Base-by-base conservation (phyloP, 192 early-diverging fungal genomes). In the Radiomyces spectabilis region DNA sequence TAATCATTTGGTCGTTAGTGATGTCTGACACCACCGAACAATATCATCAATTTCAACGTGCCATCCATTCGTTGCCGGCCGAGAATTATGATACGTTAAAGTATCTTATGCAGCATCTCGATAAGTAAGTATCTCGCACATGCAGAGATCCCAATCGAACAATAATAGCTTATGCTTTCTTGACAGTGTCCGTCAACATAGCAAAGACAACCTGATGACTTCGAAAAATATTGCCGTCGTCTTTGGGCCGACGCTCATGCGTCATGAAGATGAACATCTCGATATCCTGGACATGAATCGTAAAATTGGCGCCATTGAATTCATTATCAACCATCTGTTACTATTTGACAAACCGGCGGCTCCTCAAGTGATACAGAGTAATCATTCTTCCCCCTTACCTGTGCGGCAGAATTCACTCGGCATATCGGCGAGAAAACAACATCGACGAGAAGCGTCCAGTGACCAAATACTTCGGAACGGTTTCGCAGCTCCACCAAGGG, bases 171-270 rank as follows among this genome's bases (percentile, higher is more conserved):
- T 38, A 34, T 37, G 44, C 46, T 42, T 43, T 41, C 26, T 49
- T 25, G 15, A 13, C 30, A 58, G 79, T 5, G 84, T 97, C 8
- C 73, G 79, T 6, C 54, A 80, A 39, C 48, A 73, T 18, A 77
- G 79, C 37, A 55, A 63, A n/a, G 68, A 78, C 18, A 98, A 98
- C 72, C 77, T 91, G 43, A 98, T 98, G 95, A 84, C 79, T 2
- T 63, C 91, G 34, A 89, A 91, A 62, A 98, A 96, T 43, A 58
- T 98, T 32, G 80, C 90, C 15, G 92, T 95, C 16, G 91, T 98
- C 24, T 95, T 98, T 84, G 93, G 87, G 2, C 91, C 91, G 18
- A 93, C 87, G 8, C 59, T 98, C 25, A 64, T 90, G 72, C 74
- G 80, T 16, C 77, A 79, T 58, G 64, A 65, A 9, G 73, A 83